Percentiles rank a stretch among this genome's conserved stretches.
Evolutionary conservation across 2,329 filamentous ascomycete species (phyloP).

Genomic region (Elsinoe fawcettii): DNA sequence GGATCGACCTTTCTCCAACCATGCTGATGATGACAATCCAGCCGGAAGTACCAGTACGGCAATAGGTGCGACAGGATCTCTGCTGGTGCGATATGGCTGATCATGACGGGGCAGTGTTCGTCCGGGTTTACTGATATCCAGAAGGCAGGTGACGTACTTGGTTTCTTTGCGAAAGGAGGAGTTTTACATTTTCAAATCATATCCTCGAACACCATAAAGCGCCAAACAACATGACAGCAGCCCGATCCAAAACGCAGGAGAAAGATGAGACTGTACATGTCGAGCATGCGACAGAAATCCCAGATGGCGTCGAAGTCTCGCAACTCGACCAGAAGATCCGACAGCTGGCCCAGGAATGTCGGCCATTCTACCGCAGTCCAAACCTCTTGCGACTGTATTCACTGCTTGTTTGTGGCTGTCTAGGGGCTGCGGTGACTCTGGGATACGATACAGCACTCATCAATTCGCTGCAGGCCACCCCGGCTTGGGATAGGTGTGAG

Average conservation of each 20-base stretch:
- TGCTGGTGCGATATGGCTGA: no score
- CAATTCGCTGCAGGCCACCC: neutral
- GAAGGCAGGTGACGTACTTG: no score
- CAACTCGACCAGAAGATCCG: constrained; percentile 1
- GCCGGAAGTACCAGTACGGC: no score
- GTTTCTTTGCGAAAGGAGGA: no score
- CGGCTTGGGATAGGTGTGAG: neutral
- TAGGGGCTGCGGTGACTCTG: neutral
- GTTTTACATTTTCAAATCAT: no score
- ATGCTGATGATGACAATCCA: neutral
- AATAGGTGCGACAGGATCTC: no score
- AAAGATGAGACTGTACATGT: neutral
- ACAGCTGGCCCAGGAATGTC: neutral
- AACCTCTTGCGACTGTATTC: neutral
- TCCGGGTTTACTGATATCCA: no score
- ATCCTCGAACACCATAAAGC: no score
- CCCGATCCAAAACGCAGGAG: neutral
- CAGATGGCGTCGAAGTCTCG: neutral
- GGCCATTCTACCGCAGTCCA: neutral
- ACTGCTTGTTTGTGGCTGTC: neutral
- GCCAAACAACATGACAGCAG: no score
- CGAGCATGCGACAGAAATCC: neutral
- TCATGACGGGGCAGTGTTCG: neutral
- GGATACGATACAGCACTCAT: neutral
- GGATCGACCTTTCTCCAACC: neutral